Percentiles rank a stretch among this genome's conserved stretches.
Conservation (phyloP, 257 asterid species). For the Pogostemon cablin region DNA sequence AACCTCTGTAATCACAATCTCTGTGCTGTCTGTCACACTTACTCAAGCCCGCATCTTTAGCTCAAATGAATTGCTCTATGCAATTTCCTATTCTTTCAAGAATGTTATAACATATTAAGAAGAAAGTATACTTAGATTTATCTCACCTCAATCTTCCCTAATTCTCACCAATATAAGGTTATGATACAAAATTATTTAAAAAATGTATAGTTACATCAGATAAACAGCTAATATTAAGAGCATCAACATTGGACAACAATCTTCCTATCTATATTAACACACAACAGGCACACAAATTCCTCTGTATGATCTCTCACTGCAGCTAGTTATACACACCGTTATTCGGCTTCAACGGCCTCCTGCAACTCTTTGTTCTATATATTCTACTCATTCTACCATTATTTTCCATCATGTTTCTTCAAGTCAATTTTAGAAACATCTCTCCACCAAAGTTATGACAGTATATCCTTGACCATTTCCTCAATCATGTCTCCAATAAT, state of each 20-base stretch:
- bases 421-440: constrained; percentile 10
- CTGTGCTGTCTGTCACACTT: background rate
- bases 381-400: constrained; percentile 4
- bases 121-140: background rate
- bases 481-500: constrained; percentile 65
- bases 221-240: constrained; percentile 5
- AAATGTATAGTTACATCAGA: background rate
- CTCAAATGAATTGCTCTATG: background rate
- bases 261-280: constrained; percentile 34
- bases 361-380: background rate
- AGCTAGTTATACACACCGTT: constrained; percentile 21
- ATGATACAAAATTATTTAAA: constrained; percentile 9
- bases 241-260: constrained; percentile 24
- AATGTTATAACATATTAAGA: constrained; percentile 26
- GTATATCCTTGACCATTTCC: constrained; percentile 59
- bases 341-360: background rate
- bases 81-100: constrained; percentile 17
- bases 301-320: constrained; percentile 11
- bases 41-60: background rate
- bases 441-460: background rate
- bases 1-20: background rate
- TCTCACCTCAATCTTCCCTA: constrained; percentile 28
- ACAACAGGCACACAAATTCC: constrained; percentile 30
- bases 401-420: background rate
- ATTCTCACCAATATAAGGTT: constrained; percentile 21